Evolutionary conservation across 306 rosid genomes (phyloP).

Genomic region (Castanea mollissima): DNA sequence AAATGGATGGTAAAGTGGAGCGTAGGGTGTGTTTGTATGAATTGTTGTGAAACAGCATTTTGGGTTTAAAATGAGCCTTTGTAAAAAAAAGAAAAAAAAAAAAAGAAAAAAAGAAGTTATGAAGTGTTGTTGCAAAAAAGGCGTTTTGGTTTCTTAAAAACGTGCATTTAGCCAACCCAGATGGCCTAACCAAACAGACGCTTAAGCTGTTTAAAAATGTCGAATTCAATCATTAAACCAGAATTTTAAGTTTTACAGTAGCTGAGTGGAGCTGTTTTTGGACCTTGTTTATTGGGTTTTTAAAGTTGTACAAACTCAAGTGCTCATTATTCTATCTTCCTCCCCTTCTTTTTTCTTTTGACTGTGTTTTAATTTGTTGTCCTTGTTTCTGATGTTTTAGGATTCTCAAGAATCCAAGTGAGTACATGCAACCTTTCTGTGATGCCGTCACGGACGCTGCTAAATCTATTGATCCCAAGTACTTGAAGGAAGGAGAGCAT

Average conservation of each 20-base stretch:
- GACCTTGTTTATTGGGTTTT: not conserved
- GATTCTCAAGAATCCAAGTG: conserved; percentile 80
- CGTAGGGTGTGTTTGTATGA: too few species aligned
- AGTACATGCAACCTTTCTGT: conserved; percentile 79
- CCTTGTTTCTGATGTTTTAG: conserved; percentile 27
- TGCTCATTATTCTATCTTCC: not conserved
- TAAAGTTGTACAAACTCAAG: not conserved
- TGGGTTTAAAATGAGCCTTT: too few species aligned
- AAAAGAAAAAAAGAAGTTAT: not conserved
- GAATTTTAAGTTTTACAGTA: not conserved
- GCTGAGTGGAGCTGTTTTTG: not conserved
- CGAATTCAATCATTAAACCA: too few species aligned
- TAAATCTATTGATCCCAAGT: conserved; percentile 65
- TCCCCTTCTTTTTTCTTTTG: not conserved
- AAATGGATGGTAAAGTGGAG: too few species aligned
- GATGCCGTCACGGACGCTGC: conserved; percentile 90
- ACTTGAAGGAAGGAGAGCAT: conserved; percentile 87
- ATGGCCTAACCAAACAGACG: too few species aligned
- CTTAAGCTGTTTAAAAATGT: too few species aligned
- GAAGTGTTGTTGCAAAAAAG: not conserved
- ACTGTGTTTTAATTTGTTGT: not conserved
- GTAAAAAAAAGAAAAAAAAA: too few species aligned
- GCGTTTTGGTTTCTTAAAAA: too few species aligned
- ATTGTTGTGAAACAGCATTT: too few species aligned
- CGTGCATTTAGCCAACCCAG: too few species aligned